Conservation (phyloP, 2,329 filamentous ascomycete genomes). For the Sarocladium strictum region DNA sequence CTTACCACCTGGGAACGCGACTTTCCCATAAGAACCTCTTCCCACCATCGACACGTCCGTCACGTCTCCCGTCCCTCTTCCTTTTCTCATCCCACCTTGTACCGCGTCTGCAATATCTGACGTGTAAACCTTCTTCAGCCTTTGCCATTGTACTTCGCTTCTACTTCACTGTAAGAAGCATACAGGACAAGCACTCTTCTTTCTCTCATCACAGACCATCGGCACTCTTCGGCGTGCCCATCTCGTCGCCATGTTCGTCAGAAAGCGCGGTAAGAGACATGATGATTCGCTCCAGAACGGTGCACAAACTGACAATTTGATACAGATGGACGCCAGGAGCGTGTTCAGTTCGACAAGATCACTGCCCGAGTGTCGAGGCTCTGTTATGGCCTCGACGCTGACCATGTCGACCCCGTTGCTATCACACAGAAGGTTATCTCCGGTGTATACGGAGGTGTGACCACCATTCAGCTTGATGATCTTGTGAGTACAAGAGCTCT, state of each 20-base stretch:
- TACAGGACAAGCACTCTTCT: constrained; percentile 11
- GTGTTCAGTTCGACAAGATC: constrained; percentile 99
- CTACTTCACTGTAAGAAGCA: constrained; percentile 15
- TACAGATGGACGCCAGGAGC: constrained; percentile 96
- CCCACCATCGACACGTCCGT: constrained; percentile 17
- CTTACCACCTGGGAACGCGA: constrained; percentile 13
- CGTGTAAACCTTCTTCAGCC: constrained; percentile 5
- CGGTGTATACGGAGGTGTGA: constrained; percentile 97
- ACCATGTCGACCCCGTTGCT: constrained; percentile 92
- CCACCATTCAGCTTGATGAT: constrained; percentile 93
- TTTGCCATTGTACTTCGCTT: constrained; percentile 10
- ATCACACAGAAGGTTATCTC: constrained; percentile 99
- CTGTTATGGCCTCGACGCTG: constrained; percentile 94
- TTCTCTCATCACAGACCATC: constrained; percentile 16
- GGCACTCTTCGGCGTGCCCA: constrained; percentile 15
- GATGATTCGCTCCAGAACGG: not conserved
- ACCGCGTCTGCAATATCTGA: constrained; percentile 10
- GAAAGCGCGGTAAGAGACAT: constrained; percentile 51
- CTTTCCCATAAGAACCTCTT: constrained; percentile 29
- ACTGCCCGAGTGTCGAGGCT: constrained; percentile 95
- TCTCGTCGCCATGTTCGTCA: constrained; percentile 50
- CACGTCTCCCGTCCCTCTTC: constrained; percentile 10
- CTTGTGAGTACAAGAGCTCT: constrained; percentile 59
- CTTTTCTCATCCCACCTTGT: constrained; percentile 6
- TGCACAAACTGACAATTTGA: constrained; percentile 21